Base-by-base conservation (phyloP, 192 early-diverging fungal species). In the Borealophlyctis nickersoniae region DNA sequence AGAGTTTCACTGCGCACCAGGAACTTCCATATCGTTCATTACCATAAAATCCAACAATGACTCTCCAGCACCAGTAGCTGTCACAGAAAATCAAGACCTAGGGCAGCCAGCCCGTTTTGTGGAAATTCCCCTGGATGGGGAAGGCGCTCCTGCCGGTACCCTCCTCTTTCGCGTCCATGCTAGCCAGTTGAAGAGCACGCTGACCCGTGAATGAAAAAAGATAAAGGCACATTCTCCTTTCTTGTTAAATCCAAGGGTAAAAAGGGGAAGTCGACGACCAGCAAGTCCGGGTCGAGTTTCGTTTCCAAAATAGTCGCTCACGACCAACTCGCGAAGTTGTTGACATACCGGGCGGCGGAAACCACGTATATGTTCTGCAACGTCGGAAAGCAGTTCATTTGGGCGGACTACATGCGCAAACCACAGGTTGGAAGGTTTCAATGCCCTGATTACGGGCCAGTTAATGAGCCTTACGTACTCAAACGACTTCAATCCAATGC, bases 351-450 rank as follows among this genome's bases (percentile, higher is more conserved):
- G 0, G 33, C 63, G 22, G 14, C 52, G 5, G 80, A 81, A 49
- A 57, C 62, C 35, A 84, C 85, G 0, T 89, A 88, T 68, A 58
- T 92, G 36, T 90, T 92, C 67, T 81, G 81, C 65, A 94, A 92
- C 56, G 72, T 80, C 24, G 92, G 92, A 4, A 62, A 77, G 27
- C 80, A 79, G 24, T 86, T 94, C 62, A 68, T 83, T 24, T 94
- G 89, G 89, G 80, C 77, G 36, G 88, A 92, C 60, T 78, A 86
- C 52, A 45, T 65, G 11, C 74, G 77, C 19, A 73, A 82, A 22
- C 75, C 83, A 19, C 83, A 83, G 79, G 91, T 89, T 4, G 9
- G 52, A 53, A 7, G 11, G 52, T 23, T 53, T 53, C 52, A 16
- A 11, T 16, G 7, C 22, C 7, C 32, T 11, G 57, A 9, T 36